Conservation (phyloP, 176 grass and related monocot genomes). For the Ensete glaucum region DNA sequence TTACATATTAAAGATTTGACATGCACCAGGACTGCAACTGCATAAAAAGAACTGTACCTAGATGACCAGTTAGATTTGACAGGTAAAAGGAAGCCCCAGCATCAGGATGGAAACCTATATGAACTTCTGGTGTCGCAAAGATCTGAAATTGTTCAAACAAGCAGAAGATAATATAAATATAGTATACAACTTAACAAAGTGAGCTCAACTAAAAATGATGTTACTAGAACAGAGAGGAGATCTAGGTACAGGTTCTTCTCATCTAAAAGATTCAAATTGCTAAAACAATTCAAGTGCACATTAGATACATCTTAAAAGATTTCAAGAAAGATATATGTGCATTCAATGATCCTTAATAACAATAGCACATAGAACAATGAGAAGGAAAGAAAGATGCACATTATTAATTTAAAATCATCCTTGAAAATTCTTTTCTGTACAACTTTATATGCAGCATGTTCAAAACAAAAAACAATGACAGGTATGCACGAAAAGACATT, state of each 20-base stretch:
- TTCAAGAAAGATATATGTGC: too few species aligned
- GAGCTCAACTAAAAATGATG: neutral
- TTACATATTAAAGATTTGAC: neutral
- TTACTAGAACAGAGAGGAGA: neutral
- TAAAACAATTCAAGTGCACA: too few species aligned
- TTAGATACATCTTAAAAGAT: too few species aligned
- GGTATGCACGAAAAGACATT: too few species aligned
- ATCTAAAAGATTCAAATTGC: too few species aligned
- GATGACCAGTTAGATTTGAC: constrained; percentile 85
- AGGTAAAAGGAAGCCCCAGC: constrained; percentile 94
- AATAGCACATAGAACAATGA: neutral
- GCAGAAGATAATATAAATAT: neutral
- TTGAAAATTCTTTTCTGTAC: too few species aligned
- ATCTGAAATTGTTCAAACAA: constrained; percentile 38
- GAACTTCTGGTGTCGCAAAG: constrained; percentile 89
- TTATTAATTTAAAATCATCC: too few species aligned
- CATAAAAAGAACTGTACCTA: constrained; percentile 41
- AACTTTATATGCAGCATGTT: too few species aligned
- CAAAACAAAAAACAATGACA: too few species aligned
- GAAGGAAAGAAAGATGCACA: neutral
- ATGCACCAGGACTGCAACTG: neutral
- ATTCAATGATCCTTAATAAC: too few species aligned
- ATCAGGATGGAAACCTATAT: constrained; percentile 97
- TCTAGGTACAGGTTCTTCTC: neutral
- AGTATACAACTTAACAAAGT: neutral